Conservation (phyloP, 768 basidiomycete species). For the Tricholoma sp. region DNA sequence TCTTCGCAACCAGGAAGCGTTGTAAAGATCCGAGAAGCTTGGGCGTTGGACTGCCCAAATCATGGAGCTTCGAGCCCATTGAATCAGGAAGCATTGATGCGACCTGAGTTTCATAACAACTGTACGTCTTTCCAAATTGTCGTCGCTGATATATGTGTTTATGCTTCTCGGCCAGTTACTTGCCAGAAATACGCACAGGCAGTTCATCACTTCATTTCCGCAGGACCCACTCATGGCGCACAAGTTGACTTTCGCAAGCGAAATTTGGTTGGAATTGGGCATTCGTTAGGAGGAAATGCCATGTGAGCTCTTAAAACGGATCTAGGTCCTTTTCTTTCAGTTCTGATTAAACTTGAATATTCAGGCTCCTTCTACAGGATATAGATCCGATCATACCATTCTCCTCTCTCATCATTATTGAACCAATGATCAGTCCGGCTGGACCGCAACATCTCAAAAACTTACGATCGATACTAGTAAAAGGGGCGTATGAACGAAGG, state of each 20-base stretch:
- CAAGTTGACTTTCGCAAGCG: constrained; percentile 43
- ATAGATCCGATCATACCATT: constrained; percentile 43
- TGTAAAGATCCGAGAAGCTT: constrained; percentile 49
- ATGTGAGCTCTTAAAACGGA: constrained; percentile 39
- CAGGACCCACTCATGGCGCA: constrained; percentile 32
- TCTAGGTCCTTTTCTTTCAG: neutral
- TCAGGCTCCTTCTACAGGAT: constrained; percentile 49
- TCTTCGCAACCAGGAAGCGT: constrained; percentile 14
- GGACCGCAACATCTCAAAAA: constrained; percentile 36
- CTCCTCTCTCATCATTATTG: constrained; percentile 50
- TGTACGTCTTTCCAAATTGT: constrained; percentile 31
- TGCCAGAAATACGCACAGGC: constrained; percentile 61
- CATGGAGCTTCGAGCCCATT: constrained; percentile 57
- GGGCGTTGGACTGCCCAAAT: constrained; percentile 69
- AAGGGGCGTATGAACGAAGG: constrained; percentile 42
- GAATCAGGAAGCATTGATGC: constrained; percentile 44
- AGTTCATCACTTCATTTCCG: constrained; percentile 49
- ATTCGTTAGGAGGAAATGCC: constrained; percentile 62
- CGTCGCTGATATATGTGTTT: neutral
- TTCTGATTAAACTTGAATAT: neutral
- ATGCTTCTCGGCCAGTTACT: constrained; percentile 37
- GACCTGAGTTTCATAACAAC: constrained; percentile 37
- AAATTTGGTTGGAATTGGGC: constrained; percentile 59
- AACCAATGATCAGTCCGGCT: constrained; percentile 56
- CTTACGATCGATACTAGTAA: constrained; percentile 39